Conservation (phyloP, 768 basidiomycete genomes). For the Boletus sensibilis region DNA sequence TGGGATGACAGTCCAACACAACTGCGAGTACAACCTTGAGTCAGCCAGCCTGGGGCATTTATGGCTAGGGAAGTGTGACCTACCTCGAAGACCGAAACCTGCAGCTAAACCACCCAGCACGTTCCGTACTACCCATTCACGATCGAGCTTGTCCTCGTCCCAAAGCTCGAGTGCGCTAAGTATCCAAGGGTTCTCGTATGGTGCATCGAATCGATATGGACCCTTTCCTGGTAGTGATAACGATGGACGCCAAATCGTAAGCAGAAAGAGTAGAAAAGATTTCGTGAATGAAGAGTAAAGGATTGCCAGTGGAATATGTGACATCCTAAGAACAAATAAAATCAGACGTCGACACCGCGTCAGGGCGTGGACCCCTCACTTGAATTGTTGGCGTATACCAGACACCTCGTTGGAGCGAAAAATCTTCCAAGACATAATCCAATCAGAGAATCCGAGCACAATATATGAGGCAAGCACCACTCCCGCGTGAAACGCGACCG, state of each 20-base stretch:
- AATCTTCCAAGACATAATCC: constrained; percentile 31
- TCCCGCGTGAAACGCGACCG: constrained; percentile 69
- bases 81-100: constrained; percentile 82
- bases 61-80: constrained; percentile 7
- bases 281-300: constrained; percentile 85
- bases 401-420: constrained; percentile 32
- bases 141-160: constrained; percentile 72
- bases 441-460: constrained; percentile 44
- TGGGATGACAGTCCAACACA: constrained; percentile 71
- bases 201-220: constrained; percentile 24
- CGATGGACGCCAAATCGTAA: constrained; percentile 75
- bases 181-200: constrained; percentile 37
- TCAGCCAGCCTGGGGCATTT: neutral
- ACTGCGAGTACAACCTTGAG: constrained; percentile 41
- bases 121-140: constrained; percentile 83
- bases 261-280: constrained; percentile 75
- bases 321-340: constrained; percentile 44
- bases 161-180: constrained; percentile 50
- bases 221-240: constrained; percentile 16
- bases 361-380: constrained; percentile 33
- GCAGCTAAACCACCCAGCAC: constrained; percentile 84
- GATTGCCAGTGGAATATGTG: constrained; percentile 73
- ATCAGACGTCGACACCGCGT: neutral
- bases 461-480: constrained; percentile 57
- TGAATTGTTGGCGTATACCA: constrained; percentile 62